These are phyloP conservation scores for Verticillium isaacii DNA, from an alignment of 2,329 filamentous ascomycete species.

Conservation along the genomic window DNA sequence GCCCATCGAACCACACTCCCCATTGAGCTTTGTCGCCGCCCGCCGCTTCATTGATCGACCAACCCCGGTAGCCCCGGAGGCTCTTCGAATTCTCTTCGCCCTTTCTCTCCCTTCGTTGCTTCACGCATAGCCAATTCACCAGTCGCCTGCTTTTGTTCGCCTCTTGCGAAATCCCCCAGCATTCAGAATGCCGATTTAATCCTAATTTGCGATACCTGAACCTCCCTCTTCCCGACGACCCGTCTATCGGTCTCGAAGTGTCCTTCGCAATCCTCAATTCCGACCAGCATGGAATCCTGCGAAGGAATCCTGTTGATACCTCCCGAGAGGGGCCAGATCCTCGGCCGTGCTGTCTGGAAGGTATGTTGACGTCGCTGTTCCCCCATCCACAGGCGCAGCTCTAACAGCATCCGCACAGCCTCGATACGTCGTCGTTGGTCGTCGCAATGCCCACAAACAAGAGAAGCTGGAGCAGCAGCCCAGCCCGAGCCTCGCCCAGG, in stretches of 20 bases:
- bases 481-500: constrained; percentile 33
- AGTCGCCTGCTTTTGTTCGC: neutral
- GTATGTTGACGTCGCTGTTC: constrained; percentile 23
- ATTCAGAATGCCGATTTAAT: neutral
- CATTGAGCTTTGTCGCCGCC: neutral
- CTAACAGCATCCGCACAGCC: constrained; percentile 31
- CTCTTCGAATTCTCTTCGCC: neutral
- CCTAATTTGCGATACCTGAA: neutral
- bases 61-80: neutral
- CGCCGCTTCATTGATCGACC: neutral
- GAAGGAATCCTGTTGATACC: constrained; percentile 46
- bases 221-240: neutral
- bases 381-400: constrained; percentile 3
- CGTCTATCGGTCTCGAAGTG: too few relatives aligned
- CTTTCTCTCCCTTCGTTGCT: neutral
- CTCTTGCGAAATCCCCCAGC: neutral
- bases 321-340: constrained; percentile 45
- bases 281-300: constrained; percentile 16
- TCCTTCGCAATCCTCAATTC: neutral
- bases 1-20: neutral
- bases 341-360: constrained; percentile 49
- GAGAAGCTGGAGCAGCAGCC: constrained; percentile 26
- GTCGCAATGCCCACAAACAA: constrained; percentile 20
- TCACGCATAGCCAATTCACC: neutral
- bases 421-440: constrained; percentile 55